phyloP scores from a whole-genome alignment of 352 stramenopile species.

The Pythium aquatile region DNA sequence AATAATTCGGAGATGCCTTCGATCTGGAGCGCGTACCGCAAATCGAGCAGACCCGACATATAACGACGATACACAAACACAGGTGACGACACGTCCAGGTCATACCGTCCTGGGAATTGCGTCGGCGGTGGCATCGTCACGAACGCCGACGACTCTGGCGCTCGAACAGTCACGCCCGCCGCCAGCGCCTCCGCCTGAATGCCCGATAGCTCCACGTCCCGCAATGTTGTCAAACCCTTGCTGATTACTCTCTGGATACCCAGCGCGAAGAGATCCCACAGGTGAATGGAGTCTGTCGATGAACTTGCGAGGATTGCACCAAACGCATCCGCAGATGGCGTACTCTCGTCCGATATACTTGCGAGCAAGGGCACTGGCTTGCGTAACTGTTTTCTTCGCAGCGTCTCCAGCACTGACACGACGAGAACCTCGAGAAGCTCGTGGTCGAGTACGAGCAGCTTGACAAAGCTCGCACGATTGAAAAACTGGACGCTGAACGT shows the following conservation, averaged over 20 bases:
- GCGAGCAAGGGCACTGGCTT: slow-evolving; percentile 1
- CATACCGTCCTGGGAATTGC: slow-evolving; percentile 56
- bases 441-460: slow-evolving; percentile 70
- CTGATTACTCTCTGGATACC: slow-evolving; percentile 41
- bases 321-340: neutral
- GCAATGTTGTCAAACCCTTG: slow-evolving; percentile 34
- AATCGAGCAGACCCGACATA: slow-evolving; percentile 94
- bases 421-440: slow-evolving; percentile 74
- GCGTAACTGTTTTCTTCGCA: slow-evolving; percentile 45
- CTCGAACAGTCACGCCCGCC: slow-evolving; percentile 25
- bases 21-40: slow-evolving; percentile 98
- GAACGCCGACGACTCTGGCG: slow-evolving; percentile 54
- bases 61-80: slow-evolving; percentile 95
- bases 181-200: slow-evolving; percentile 45
- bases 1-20: slow-evolving; percentile 93
- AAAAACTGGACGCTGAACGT: slow-evolving; percentile 97
- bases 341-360: neutral
- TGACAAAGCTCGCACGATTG: slow-evolving; percentile 97
- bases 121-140: slow-evolving; percentile 52
- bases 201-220: slow-evolving; percentile 45
- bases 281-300: slow-evolving; percentile 18
- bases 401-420: slow-evolving; percentile 64
- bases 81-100: slow-evolving; percentile 82
- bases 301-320: slow-evolving; percentile 2
- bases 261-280: slow-evolving; percentile 73